Conservation (phyloP, 1,284 basidiomycete genomes). For the Ustilago esculenta region DNA sequence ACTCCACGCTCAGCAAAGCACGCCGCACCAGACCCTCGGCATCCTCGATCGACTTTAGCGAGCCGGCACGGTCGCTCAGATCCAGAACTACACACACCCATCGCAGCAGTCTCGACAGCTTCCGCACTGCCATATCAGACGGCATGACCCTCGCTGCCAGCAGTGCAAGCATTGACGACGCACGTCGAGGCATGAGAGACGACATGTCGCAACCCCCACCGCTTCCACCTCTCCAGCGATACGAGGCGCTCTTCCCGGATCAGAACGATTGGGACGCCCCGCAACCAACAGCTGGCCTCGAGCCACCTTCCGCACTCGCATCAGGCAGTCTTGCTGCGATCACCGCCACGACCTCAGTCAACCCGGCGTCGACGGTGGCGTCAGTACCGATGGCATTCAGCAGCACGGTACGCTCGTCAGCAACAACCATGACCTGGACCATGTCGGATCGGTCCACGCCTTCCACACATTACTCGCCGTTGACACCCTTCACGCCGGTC, state of each 20-base stretch:
- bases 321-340: conserved; percentile 7
- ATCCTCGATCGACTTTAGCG: conserved; percentile 34
- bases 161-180: conserved; percentile 12
- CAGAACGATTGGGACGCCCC: conserved; percentile 14
- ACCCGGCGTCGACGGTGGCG: conserved; percentile 14
- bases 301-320: neutral
- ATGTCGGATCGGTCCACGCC: conserved; percentile 41
- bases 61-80: conserved; percentile 20
- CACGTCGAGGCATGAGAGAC: conserved; percentile 6
- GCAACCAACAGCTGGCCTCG: neutral
- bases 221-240: conserved; percentile 29
- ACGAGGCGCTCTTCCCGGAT: conserved; percentile 31
- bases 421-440: conserved; percentile 35
- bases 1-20: conserved; percentile 9
- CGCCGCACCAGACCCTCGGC: conserved; percentile 13
- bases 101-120: conserved; percentile 36
- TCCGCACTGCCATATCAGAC: conserved; percentile 39
- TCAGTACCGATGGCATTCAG: conserved; percentile 28
- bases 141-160: conserved; percentile 20
- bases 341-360: conserved; percentile 1
- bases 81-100: conserved; percentile 21
- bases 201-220: conserved; percentile 17
- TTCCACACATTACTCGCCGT: conserved; percentile 35
- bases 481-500: conserved; percentile 51
- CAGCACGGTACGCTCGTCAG: conserved; percentile 22